Base-by-base conservation (phyloP, 306 rosid genomes). In the Cyamopsis tetragonoloba region DNA sequence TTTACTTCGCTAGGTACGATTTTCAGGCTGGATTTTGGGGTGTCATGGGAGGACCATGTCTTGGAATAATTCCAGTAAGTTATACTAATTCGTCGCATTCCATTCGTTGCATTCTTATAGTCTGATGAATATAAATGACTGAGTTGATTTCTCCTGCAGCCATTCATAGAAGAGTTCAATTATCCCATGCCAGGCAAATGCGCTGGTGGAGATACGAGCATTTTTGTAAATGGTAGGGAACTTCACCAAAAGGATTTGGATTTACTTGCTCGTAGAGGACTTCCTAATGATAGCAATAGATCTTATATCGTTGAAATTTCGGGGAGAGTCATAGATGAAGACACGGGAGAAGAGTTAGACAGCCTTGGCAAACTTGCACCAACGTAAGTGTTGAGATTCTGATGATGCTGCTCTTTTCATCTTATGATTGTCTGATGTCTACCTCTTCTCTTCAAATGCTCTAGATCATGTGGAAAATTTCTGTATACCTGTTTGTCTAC, bases 21-120 rank as follows among this genome's bases (percentile, higher is more conserved):
- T 73, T 66, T 49, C 85, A 85, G 41, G 99, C 97, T 42, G 99
- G 99, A 77, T 95, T 95, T 81, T 95, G 99, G 99, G 99, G 99
- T 56, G 61, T 86, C 70, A 77, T 88, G 77, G 96, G 89, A 9
- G 97, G 96, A 54, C 96, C 96, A 26, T 86, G 99, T 79, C 92
- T 83, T 49, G 99, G 97, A 80, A 91, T 95, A 73, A 77, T 95
- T 62, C 87, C 87, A 28, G 99, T 87, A 82, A 90, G 96, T 76
- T 59, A 61, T 60, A 72, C 19, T 48, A 28, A 35, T 68, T 34
- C 32, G 14, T 34, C 35, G 10, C 28, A 31, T 37, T 48, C 13
- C 34, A 77, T 32, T n/a, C 51, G 31, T 53, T 31, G 15, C 68
- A 55, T 32, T 56, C 28, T 70, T 34, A 47, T 68, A 17, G 28